Conservation (phyloP, 345 rosid genomes). For the Brassica cretica region DNA sequence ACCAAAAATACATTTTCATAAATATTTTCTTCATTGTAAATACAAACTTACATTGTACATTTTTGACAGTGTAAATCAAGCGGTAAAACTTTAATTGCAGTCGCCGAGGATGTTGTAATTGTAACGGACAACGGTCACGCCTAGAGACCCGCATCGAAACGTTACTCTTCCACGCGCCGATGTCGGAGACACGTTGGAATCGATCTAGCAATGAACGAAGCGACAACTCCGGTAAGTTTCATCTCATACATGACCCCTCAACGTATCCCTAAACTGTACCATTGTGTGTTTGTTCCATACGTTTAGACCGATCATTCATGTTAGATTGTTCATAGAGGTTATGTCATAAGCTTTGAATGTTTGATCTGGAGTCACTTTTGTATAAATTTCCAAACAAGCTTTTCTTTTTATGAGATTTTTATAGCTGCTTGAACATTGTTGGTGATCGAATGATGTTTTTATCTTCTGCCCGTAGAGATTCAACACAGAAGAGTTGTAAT, state of each 20-base stretch:
- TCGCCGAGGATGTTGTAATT: background rate
- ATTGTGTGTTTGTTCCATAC: background rate
- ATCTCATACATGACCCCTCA: background rate
- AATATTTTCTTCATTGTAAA: too few species aligned
- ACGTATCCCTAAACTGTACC: background rate
- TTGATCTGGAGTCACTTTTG: background rate
- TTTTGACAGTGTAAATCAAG: too few species aligned
- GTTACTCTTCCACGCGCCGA: background rate
- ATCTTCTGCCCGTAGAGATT: background rate
- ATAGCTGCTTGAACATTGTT: background rate
- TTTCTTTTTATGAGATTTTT: too few species aligned
- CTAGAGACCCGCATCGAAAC: background rate
- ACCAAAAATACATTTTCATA: too few species aligned
- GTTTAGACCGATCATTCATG: background rate
- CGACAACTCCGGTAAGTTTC: conserved; percentile 32
- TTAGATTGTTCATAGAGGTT: background rate
- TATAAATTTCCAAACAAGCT: background rate
- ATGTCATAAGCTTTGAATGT: background rate
- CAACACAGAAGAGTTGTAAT: conserved; percentile 47
- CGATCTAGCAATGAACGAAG: conserved; percentile 22
- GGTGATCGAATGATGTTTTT: background rate
- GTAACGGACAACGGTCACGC: background rate
- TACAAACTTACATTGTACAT: too few species aligned
- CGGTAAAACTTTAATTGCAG: background rate
- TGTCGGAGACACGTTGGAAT: conserved; percentile 32